Evolutionary conservation across 495 filamentous ascomycete genomes (phyloP).

Genomic region (Penicillium fimorum): DNA sequence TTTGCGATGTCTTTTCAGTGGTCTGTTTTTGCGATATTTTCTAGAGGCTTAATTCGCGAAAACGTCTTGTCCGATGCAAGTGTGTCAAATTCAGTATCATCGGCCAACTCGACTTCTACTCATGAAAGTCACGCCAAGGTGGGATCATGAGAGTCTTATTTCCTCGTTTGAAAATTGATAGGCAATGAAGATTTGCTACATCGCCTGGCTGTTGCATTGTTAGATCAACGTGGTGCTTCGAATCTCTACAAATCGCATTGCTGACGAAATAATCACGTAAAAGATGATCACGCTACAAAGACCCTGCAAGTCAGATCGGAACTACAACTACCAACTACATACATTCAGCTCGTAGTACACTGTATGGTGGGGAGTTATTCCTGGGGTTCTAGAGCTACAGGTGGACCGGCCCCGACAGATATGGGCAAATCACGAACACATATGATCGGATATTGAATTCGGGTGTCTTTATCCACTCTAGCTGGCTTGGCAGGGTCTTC

Average conservation of each 20-base stretch:
- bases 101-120: too few relatives aligned
- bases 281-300: not conserved
- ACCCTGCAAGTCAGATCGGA: slow-evolving; percentile 2
- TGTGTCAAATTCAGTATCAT: too few relatives aligned
- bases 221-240: not conserved
- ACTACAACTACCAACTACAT: not conserved
- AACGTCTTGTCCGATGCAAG: too few relatives aligned
- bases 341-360: not conserved
- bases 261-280: not conserved
- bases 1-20: too few relatives aligned
- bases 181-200: too few relatives aligned
- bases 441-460: slow-evolving; percentile 6
- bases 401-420: not conserved
- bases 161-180: too few relatives aligned
- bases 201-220: too few relatives aligned
- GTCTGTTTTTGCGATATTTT: too few relatives aligned
- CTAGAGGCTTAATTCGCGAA: too few relatives aligned
- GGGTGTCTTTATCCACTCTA: not conserved
- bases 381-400: not conserved
- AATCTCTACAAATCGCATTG: not conserved
- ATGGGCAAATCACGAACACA: not conserved
- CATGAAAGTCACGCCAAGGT: too few relatives aligned
- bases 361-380: not conserved
- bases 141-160: too few relatives aligned
- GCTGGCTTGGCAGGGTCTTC: slow-evolving; percentile 4